A percentile compares a stretch with the other conserved stretches of the same genome.
Conservation (phyloP, 139 green algal genomes). For the Chlorella sp. region DNA sequence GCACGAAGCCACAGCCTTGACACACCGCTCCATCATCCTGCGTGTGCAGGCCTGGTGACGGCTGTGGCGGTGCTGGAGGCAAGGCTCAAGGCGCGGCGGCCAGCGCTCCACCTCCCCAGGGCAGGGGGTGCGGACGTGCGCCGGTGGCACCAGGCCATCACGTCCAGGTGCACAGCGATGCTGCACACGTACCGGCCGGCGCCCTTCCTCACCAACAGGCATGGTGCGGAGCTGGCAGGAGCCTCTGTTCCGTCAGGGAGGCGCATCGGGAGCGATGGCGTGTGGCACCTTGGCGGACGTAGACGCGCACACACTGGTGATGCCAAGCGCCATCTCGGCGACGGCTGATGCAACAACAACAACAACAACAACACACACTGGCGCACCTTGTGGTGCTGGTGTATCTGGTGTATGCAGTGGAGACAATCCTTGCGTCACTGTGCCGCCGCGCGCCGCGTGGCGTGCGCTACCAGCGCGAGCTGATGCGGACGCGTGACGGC, state of each 20-base stretch:
- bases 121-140: not conserved
- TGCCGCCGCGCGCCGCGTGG: too few species aligned
- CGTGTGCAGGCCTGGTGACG: not conserved
- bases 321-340: too few species aligned
- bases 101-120: not conserved
- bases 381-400: not conserved
- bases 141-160: not conserved
- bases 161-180: not conserved
- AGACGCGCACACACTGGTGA: not conserved
- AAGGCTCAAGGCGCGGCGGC: not conserved
- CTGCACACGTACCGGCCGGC: not conserved
- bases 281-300: too few species aligned
- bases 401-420: too few species aligned
- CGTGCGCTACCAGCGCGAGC: constrained; percentile 64
- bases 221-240: not conserved
- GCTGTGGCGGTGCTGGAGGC: not conserved
- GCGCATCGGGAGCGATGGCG: too few species aligned
- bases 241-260: not conserved
- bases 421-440: too few species aligned
- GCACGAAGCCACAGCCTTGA: too few species aligned
- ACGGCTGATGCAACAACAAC: too few species aligned
- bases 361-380: too few species aligned
- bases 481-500: constrained; percentile 69
- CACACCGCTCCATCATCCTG: too few species aligned
- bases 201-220: not conserved